Base-by-base conservation (phyloP, 371 early-diverging fungal genomes). In the Apophysomyces elegans region DNA sequence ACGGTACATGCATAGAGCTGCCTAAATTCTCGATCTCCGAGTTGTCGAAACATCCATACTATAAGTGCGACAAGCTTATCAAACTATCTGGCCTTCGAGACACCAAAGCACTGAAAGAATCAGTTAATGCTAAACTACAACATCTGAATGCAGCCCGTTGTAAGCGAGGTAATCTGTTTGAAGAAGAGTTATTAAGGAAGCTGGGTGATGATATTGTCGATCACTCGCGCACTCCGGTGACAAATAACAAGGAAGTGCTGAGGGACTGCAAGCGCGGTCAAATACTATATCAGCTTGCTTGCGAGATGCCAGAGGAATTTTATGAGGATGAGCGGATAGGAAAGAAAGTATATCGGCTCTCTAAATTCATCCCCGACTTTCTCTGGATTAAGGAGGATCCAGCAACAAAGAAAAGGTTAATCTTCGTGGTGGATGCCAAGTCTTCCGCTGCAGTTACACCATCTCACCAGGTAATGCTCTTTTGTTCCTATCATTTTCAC, bases 391-490 rank as follows among this genome's bases (percentile, higher is more conserved):
- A 73, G 12, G 65, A 75, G 39, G 79, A 81, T 38, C 67, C 77
- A 46, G 6, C 56, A 13, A 35, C 67, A 26, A 62, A 79, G 54
- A 54, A 67, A 13, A 41, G 72, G 58, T 71, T 66, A 18, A 67
- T 85, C 7, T 75, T 71, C 46, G 80, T 86, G 12, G 79, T 84
- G 46, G 86, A 86, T 67, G 83, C 84, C 5, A 86, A 86, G 64
- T 81, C 84, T 7, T 81, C 84, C 0, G 65, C 68, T 2, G 61
- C 68, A 18, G 67, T 82, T 43, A 75, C 75, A 37, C 66, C 71
- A 8, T 76, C 79, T 8, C 86, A 86, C 59, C 83, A 84, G 77
- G 80, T 78, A 69, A 54, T 36, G 35, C 57, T 7, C 7, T 21
- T 37, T 26, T 26, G 32, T 2, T 26, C 2, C 32, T 26, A 26